Percentiles rank a stretch among this genome's conserved stretches.
phyloP scores from a whole-genome alignment of 768 basidiomycete genomes.

The Agrocybe pediades region DNA sequence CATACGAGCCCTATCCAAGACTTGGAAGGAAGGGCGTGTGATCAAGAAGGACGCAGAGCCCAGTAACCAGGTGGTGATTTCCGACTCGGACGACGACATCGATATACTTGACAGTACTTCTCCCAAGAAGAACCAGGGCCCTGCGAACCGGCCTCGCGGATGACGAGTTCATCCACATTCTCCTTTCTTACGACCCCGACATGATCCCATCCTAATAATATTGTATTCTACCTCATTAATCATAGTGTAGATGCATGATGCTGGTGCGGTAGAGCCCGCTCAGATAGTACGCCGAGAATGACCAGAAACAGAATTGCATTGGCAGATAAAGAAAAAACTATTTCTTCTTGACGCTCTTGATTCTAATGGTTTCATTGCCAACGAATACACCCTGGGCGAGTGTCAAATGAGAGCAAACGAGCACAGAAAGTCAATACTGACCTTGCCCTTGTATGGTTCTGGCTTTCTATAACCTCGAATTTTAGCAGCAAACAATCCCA shows the following conservation, averaged over 20 bases:
- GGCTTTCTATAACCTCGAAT: conserved; percentile 85
- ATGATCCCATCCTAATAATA: background rate
- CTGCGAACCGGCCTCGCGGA: background rate
- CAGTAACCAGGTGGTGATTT: conserved; percentile 36
- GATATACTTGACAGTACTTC: conserved; percentile 31
- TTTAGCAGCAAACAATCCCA: conserved; percentile 88
- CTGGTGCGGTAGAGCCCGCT: background rate
- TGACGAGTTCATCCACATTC: background rate
- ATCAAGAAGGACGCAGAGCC: conserved; percentile 38
- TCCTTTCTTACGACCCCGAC: background rate
- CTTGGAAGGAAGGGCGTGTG: conserved; percentile 51
- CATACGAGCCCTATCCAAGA: conserved; percentile 50
- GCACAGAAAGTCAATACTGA: conserved; percentile 36
- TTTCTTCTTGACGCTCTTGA: conserved; percentile 95
- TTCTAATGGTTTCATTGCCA: conserved; percentile 88
- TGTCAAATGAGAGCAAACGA: conserved; percentile 2
- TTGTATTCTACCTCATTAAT: background rate
- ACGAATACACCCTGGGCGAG: conserved; percentile 82
- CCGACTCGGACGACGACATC: conserved; percentile 26
- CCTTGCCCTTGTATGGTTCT: conserved; percentile 98
- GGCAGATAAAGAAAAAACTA: conserved; percentile 49
- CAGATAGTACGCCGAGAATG: background rate
- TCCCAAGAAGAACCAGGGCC: conserved; percentile 4
- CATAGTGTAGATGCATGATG: background rate
- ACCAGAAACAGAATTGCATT: conserved; percentile 1